Evolutionary conservation across 805 yeast species (phyloP).

Genomic region (Wickerhamiella galacta): DNA sequence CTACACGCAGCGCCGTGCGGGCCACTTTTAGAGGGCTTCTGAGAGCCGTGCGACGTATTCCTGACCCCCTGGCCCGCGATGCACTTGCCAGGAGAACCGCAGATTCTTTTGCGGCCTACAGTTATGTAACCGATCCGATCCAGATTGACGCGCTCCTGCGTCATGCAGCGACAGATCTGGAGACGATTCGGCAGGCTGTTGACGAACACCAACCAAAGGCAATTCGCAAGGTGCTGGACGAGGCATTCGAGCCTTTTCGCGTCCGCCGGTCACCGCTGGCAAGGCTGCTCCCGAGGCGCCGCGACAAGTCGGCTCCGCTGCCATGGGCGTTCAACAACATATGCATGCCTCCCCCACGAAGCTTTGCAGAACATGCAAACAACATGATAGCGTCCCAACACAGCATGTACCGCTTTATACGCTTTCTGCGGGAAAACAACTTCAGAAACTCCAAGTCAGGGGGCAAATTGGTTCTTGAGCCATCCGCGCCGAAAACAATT

Average conservation of each 20-base stretch:
- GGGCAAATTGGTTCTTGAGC: slow-evolving; percentile 11
- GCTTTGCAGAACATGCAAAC: slow-evolving; percentile 8
- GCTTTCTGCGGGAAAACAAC: slow-evolving; percentile 5
- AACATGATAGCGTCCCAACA: neutral
- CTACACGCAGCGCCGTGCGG: no score
- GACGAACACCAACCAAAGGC: slow-evolving; percentile 5
- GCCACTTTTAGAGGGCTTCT: no score
- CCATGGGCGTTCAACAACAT: slow-evolving; percentile 11
- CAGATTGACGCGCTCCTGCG: slow-evolving; percentile 8
- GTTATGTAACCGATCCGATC: slow-evolving; percentile 9
- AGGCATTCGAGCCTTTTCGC: slow-evolving; percentile 5
- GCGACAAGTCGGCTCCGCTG: neutral
- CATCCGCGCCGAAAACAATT: slow-evolving; percentile 1
- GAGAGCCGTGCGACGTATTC: no score
- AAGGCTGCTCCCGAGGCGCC: neutral
- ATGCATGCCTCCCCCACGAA: slow-evolving; percentile 8
- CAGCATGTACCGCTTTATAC: slow-evolving; percentile 9
- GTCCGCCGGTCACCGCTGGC: neutral
- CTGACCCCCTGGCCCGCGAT: no score
- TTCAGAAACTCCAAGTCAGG: slow-evolving; percentile 9
- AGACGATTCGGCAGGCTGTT: slow-evolving; percentile 7
- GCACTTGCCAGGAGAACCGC: no score
- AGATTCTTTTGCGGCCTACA: slow-evolving; percentile 9
- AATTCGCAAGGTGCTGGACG: slow-evolving; percentile 6
- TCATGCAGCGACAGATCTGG: slow-evolving; percentile 7